These are phyloP conservation scores for Hemileccinum rubropunctum DNA, from an alignment of 768 basidiomycete genomes.

Conservation along the genomic window DNA sequence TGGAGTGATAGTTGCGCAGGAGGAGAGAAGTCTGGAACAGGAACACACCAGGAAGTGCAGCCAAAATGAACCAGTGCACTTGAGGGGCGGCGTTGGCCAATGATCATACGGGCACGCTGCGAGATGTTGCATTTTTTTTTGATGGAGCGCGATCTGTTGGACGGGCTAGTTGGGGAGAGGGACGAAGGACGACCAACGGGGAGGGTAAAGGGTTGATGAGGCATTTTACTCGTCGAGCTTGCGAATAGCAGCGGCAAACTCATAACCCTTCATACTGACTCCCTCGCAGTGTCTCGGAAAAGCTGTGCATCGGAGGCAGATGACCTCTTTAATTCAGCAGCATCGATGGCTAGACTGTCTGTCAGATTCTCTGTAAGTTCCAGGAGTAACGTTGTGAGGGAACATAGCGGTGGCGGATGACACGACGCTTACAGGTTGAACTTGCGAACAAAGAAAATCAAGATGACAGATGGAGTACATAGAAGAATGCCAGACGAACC, in stretches of 20 bases:
- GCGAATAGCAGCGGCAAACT: conserved; percentile 61
- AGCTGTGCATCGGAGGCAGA: conserved; percentile 37
- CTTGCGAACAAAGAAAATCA: conserved; percentile 39
- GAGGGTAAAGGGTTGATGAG: conserved; percentile 29
- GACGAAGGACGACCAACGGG: conserved; percentile 60
- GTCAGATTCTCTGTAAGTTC: conserved; percentile 42
- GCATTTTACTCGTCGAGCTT: conserved; percentile 39
- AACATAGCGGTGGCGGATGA: conserved; percentile 46
- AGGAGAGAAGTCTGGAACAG: conserved; percentile 1
- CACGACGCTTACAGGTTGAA: conserved; percentile 17
- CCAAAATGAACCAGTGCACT: conserved; percentile 41
- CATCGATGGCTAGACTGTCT: conserved; percentile 20
- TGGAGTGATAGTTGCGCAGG: conserved; percentile 29
- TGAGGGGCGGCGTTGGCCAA: conserved; percentile 49
- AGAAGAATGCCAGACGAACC: too few species aligned
- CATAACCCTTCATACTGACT: conserved; percentile 69
- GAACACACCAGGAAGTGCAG: conserved; percentile 24
- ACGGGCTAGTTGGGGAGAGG: conserved; percentile 48
- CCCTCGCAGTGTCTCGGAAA: conserved; percentile 51
- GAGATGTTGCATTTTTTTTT: conserved; percentile 43
- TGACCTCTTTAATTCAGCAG: conserved; percentile 28
- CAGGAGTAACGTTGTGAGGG: conserved; percentile 59
- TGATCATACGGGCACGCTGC: conserved; percentile 37
- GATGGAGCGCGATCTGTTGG: conserved; percentile 44
- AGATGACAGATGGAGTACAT: conserved; percentile 38